Conservation (phyloP, 2,329 filamentous ascomycete genomes). For the Pseudopyrenochaeta lycopersici region DNA sequence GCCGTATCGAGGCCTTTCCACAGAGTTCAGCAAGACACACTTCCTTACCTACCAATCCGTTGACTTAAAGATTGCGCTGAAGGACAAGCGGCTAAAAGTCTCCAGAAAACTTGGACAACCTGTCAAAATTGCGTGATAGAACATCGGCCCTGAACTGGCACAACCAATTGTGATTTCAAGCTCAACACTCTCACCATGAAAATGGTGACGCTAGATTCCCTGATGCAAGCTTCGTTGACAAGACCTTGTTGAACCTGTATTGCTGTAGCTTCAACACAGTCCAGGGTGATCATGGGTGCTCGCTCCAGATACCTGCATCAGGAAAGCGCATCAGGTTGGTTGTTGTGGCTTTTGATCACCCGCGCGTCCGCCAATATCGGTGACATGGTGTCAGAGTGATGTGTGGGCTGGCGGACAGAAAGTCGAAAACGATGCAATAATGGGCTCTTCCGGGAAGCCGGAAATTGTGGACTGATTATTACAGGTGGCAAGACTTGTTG, state of each 20-base stretch:
- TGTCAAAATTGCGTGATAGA: background rate
- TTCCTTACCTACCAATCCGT: background rate
- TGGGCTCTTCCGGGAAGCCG: too few relatives aligned
- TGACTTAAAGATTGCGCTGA: background rate
- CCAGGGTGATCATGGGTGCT: background rate
- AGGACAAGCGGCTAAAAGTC: background rate
- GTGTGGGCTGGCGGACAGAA: too few relatives aligned
- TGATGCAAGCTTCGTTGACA: background rate
- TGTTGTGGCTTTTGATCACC: background rate
- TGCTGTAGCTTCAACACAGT: background rate
- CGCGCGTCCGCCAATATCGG: background rate
- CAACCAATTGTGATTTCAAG: background rate
- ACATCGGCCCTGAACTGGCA: background rate
- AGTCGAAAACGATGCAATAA: too few relatives aligned
- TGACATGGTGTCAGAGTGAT: background rate
- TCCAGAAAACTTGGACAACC: background rate
- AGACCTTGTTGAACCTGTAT: background rate
- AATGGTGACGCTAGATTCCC: background rate
- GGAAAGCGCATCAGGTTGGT: background rate
- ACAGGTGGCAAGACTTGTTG: background rate
- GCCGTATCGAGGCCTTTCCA: background rate
- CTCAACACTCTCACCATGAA: background rate
- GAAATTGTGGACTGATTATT: too few relatives aligned
- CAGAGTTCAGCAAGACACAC: background rate
- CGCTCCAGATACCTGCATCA: background rate